Base-by-base conservation (phyloP, 192 early-diverging fungal species). In the Coemansia aciculifera region DNA sequence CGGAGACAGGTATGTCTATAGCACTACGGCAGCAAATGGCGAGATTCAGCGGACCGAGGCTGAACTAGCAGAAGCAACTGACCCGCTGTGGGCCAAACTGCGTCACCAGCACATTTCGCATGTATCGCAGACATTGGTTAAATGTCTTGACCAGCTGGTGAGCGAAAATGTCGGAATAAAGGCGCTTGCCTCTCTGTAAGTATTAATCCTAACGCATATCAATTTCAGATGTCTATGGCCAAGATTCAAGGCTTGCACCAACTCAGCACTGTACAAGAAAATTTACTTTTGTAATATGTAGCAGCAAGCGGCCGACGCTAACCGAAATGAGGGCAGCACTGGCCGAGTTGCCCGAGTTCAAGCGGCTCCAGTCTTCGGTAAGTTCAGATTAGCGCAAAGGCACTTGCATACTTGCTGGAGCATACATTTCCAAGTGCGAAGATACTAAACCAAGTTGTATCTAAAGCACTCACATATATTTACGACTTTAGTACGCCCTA, bases 21-120 rank as follows among this genome's bases (percentile, higher is more conserved):
- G 67, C 9, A 5, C 52, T 5, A 64, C 54, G 1, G 29, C 66
- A 0, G 13, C 36, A 2, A 39, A 46, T 19, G 77, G 77, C 5
- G 48, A 84, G 31, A 8, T 40, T 2, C 64, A 44, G 5, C 71
- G 54, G 32, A 36, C 63, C 9, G 78, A 68, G 44, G 74, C 77
- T 15, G 72, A 73, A 46, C 71, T 84, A 5, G 56, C 71, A 36
- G 83, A 86, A 24, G 62, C 75, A 9, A 63, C 60, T 10, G 85
- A 87, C 29, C 27, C 39, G n/a, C 60, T 86, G 17, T 87, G 86
- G 86, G 62, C 71, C 32, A 59, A 74, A 21, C 38, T 69, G 9
- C 83, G 81, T 17, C 86, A 87, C 64, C 59, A 66, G 57, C 80
- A 87, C 31, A 81, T 87, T 52, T 69, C 65, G 11, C 66, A 74